Percentiles rank a stretch among this genome's conserved stretches.
These are phyloP conservation scores for Teratosphaeria destructans DNA, from an alignment of 2,329 filamentous ascomycete genomes.

Conservation along the genomic window DNA sequence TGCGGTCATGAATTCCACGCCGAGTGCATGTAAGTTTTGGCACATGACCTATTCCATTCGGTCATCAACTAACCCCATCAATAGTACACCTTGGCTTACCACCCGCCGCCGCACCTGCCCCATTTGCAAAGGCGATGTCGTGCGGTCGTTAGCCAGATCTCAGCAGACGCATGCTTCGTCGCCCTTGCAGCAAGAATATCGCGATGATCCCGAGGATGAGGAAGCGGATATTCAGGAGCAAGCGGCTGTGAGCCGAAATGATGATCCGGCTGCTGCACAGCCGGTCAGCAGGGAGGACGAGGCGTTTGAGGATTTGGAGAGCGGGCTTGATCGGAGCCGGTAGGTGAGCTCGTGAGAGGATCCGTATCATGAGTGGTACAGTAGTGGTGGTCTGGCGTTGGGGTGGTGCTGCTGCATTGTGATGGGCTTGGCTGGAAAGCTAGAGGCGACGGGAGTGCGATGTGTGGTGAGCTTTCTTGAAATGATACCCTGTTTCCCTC, in stretches of 20 bases:
- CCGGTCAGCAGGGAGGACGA: conserved; percentile 25
- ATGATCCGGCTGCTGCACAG: conserved; percentile 20
- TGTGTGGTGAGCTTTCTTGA: background rate
- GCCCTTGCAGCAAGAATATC: conserved; percentile 9
- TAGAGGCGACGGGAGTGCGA: background rate
- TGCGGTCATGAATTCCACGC: conserved; percentile 97
- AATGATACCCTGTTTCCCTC: background rate
- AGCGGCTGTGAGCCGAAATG: conserved; percentile 21
- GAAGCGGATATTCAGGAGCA: conserved; percentile 25
- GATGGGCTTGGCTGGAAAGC: background rate
- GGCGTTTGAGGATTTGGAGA: conserved; percentile 26
- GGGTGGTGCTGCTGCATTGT: background rate
- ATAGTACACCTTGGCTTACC: conserved; percentile 88
- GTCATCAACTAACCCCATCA: background rate
- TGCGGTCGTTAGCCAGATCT: conserved; percentile 36
- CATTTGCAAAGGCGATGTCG: conserved; percentile 96
- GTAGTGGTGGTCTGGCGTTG: background rate
- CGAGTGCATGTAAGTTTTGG: conserved; percentile 82
- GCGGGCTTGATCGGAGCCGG: conserved; percentile 12
- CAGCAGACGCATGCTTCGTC: conserved; percentile 3
- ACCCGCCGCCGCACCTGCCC: conserved; percentile 93
- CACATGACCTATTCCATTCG: background rate
- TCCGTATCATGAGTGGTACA: background rate
- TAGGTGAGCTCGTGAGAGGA: background rate
- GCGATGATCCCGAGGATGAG: conserved; percentile 12